These are phyloP conservation scores for Sarocladiaceae sp. DNA, from an alignment of 2,329 filamentous ascomycete species.

Conservation along the genomic window DNA sequence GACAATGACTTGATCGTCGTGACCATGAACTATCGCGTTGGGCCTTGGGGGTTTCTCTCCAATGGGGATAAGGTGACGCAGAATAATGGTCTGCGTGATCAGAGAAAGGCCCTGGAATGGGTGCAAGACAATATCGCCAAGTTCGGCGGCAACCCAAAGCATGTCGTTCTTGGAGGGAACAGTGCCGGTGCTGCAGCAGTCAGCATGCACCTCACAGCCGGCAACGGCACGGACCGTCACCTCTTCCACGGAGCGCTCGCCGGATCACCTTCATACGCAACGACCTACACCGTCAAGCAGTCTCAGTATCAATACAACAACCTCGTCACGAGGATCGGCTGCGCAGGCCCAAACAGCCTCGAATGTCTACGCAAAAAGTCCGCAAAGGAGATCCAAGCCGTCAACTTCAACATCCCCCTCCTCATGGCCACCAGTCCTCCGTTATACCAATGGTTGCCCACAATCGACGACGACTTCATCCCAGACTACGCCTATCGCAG, in stretches of 20 bases:
- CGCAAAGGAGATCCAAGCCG: constrained; percentile 34
- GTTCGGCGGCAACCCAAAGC: constrained; percentile 66
- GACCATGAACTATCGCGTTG: constrained; percentile 73
- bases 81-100: constrained; percentile 69
- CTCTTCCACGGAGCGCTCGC: constrained; percentile 49
- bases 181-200: constrained; percentile 65
- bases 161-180: constrained; percentile 65
- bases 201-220: constrained; percentile 57
- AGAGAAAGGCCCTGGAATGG: constrained; percentile 66
- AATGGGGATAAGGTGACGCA: constrained; percentile 51
- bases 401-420: constrained; percentile 34
- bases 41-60: constrained; percentile 67
- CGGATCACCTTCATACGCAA: constrained; percentile 48
- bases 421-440: constrained; percentile 28
- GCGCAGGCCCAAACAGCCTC: constrained; percentile 33
- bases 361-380: constrained; percentile 42
- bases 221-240: constrained; percentile 41
- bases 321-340: constrained; percentile 39
- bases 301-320: constrained; percentile 50
- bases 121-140: constrained; percentile 59
- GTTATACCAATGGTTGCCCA: constrained; percentile 49
- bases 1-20: constrained; percentile 63
- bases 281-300: constrained; percentile 39
- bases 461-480: constrained; percentile 50
- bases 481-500: constrained; percentile 44